Conservation (phyloP, 192 early-diverging fungal genomes). For the Backusella circina region DNA sequence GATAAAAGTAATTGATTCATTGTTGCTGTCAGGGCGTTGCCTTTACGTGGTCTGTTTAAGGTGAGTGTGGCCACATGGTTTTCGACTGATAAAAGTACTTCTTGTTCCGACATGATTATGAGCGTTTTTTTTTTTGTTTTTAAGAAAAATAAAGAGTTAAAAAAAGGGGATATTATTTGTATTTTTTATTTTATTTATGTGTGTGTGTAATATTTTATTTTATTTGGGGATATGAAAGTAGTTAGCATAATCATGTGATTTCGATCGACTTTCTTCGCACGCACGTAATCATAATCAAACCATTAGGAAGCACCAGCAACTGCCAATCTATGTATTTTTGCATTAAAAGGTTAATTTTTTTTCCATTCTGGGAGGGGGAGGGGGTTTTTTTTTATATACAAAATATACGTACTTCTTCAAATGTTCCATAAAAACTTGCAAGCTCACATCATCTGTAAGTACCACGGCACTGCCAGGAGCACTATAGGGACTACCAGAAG, state of each 20-base stretch:
- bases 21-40: slow-evolving; percentile 48
- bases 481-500: slow-evolving; percentile 68
- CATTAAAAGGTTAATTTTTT: neutral
- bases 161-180: neutral
- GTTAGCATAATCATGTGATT: neutral
- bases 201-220: neutral
- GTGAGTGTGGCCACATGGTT: slow-evolving; percentile 48
- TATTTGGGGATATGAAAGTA: neutral
- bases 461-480: slow-evolving; percentile 80
- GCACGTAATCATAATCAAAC: slow-evolving; percentile 2
- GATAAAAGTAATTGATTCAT: slow-evolving; percentile 42
- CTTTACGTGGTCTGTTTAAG: slow-evolving; percentile 47
- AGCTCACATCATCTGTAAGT: slow-evolving; percentile 96
- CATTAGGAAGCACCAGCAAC: slow-evolving; percentile 20
- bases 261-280: neutral
- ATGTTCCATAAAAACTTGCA: slow-evolving; percentile 97
- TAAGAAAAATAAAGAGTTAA: neutral
- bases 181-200: neutral
- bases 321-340: slow-evolving; percentile 7
- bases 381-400: too few species aligned
- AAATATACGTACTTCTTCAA: slow-evolving; percentile 63
- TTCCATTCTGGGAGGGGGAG: too few species aligned
- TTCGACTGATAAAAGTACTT: slow-evolving; percentile 8
- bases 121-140: too few species aligned
- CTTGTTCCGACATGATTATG: slow-evolving; percentile 8